Base-by-base conservation (phyloP, 768 basidiomycete genomes). In the Dictyophora rubrovolvata region DNA sequence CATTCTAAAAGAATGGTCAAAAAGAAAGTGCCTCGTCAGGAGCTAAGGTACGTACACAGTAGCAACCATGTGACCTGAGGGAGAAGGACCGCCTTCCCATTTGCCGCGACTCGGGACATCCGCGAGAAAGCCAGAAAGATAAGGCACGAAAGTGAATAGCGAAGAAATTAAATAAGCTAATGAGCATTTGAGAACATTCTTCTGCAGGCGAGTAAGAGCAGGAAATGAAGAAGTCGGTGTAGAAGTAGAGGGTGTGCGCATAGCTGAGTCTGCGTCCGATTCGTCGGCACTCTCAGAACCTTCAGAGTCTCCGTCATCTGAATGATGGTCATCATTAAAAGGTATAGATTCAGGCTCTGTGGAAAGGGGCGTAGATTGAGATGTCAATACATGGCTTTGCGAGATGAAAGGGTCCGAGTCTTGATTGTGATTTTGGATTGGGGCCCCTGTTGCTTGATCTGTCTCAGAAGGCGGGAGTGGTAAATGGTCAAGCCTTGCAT, bases 81-180 rank as follows among this genome's bases (percentile, higher is more conserved):
- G 84, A 14, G 85, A 83, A 1, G 89, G 88, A n/a, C 70, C 69
- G 17, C 71, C 70, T 5, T 65, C 67, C 16, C 75, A 74, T 9
- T 76, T 73, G 61, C 80, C 73, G 65, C 78, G 74, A 4, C 79
- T 74, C 7, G 81, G 73, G 62, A 85, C 63, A 66, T 84, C 81
- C 4, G 84, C 78, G 61, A 94, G 78, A 52, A 89, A 70, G 8
- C 76, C 75, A 10, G 93, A 85, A 12, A 99, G 76, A 22, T 75
- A 73, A 0, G 89, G 85, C 3, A 84, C 83, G 67, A 92, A 98
- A 1, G 96, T 99, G 78, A 98, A 99, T 11, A 97, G 75, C 0
- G 89, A 92, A 5, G 80, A 93, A 55, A 97, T 72, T 63, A 91
- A 83, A 71, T 99, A 99, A 0, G 94, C 89, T 17, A 97, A 74